Evolutionary conservation across 2,329 filamentous ascomycete genomes (phyloP).

Genomic region (Fusarium circinatum): DNA sequence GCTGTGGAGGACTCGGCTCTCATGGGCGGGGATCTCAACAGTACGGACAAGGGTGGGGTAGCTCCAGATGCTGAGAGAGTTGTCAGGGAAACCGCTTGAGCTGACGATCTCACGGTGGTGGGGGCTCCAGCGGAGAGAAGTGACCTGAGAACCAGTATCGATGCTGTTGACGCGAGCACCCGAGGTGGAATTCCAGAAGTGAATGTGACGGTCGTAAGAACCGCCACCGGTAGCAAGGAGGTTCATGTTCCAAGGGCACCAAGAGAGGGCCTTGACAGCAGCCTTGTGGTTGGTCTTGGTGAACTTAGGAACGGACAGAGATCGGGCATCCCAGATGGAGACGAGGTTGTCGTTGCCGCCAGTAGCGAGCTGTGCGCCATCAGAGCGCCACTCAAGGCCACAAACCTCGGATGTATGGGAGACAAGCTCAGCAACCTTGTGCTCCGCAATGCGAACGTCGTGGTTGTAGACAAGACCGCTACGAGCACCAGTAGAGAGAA

Average conservation of each 20-base stretch:
- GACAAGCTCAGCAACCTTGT: constrained; percentile 97
- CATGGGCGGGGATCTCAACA: constrained; percentile 96
- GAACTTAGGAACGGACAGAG: constrained; percentile 93
- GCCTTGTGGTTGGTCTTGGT: constrained; percentile 99
- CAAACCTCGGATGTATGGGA: constrained; percentile 98
- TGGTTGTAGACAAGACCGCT: constrained; percentile 98
- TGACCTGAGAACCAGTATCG: constrained; percentile 97
- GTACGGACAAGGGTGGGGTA: constrained; percentile 98
- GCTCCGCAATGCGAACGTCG: constrained; percentile 95
- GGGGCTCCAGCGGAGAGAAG: constrained; percentile 94
- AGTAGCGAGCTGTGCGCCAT: constrained; percentile 95
- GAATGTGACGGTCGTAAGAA: constrained; percentile 96
- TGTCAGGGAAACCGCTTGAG: constrained; percentile 98
- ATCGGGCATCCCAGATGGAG: constrained; percentile 98
- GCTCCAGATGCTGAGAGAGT: constrained; percentile 98
- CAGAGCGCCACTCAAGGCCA: constrained; percentile 95
- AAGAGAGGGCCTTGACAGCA: constrained; percentile 96
- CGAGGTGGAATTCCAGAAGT: constrained; percentile 99
- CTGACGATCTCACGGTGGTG: constrained; percentile 98
- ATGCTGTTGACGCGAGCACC: constrained; percentile 99
- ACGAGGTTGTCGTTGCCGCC: constrained; percentile 99
- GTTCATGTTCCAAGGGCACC: constrained; percentile 99
- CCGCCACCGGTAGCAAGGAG: constrained; percentile 95
- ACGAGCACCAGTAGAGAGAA: constrained; percentile 92
- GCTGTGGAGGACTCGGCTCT: constrained; percentile 96